These are phyloP conservation scores for Plasmodium malariae DNA, from an alignment of 169 alveolate species.

Conservation along the genomic window DNA sequence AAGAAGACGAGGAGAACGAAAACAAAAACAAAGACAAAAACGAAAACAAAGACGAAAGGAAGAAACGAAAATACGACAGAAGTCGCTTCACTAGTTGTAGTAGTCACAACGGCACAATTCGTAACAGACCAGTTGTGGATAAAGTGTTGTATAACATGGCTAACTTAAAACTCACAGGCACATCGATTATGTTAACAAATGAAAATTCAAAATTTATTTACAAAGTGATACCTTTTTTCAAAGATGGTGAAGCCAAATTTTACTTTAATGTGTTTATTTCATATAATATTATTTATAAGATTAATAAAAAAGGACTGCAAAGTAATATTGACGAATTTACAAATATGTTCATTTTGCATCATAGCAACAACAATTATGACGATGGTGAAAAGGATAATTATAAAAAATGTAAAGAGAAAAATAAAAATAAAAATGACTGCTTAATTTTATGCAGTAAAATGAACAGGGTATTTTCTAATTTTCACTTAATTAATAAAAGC, in stretches of 20 bases:
- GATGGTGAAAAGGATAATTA: background rate
- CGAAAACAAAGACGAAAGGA: too few relatives aligned
- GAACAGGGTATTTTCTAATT: background rate
- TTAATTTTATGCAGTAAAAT: background rate
- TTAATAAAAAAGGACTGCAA: background rate
- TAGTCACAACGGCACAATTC: too few relatives aligned
- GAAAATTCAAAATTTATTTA: slow-evolving; percentile 60
- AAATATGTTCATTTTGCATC: too few relatives aligned
- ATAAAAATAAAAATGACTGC: background rate
- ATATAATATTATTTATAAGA: background rate
- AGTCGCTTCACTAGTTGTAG: too few relatives aligned
- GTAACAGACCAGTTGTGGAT: too few relatives aligned
- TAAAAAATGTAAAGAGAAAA: background rate
- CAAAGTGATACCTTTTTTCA: slow-evolving; percentile 62
- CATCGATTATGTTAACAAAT: slow-evolving; percentile 47
- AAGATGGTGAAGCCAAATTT: slow-evolving; percentile 69
- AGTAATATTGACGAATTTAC: background rate
- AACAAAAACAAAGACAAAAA: too few relatives aligned
- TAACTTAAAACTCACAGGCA: slow-evolving; percentile 46
- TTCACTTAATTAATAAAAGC: background rate
- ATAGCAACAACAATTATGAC: background rate
- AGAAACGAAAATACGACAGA: too few relatives aligned
- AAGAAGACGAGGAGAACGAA: too few relatives aligned
- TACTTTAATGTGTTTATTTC: slow-evolving; percentile 14
- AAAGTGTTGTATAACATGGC: slow-evolving; percentile 26